These are phyloP conservation scores for Trifolium repens DNA, from an alignment of 306 rosid species.

Conservation along the genomic window DNA sequence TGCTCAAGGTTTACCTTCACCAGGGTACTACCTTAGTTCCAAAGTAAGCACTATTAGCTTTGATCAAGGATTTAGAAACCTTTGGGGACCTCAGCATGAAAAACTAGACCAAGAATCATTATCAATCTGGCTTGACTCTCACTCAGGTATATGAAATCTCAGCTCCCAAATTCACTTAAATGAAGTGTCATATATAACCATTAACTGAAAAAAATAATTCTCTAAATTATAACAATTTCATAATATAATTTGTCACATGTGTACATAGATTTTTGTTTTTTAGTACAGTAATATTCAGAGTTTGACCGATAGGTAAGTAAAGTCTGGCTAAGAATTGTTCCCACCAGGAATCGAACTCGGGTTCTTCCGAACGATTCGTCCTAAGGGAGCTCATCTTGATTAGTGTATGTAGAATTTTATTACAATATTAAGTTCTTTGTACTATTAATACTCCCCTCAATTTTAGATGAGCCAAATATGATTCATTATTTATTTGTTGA, in stretches of 20 bases:
- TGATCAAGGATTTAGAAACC: constrained; percentile 65
- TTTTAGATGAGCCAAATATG: neutral
- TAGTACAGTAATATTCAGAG: no score
- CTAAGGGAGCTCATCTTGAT: no score
- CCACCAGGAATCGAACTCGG: no score
- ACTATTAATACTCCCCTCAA: neutral
- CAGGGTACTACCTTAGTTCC: constrained; percentile 76
- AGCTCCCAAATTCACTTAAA: neutral
- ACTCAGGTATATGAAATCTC: constrained; percentile 55
- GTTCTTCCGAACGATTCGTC: no score
- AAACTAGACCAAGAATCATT: constrained; percentile 59
- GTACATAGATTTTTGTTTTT: neutral
- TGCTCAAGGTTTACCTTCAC: constrained; percentile 76
- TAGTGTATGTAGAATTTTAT: neutral
- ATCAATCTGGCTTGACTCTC: constrained; percentile 75
- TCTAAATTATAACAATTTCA: neutral
- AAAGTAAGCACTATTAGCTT: constrained; percentile 57
- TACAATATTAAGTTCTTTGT: neutral
- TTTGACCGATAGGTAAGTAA: no score
- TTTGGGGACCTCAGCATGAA: constrained; percentile 89
- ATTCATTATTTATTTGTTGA: neutral
- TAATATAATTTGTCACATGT: constrained; percentile 1
- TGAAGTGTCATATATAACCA: neutral
- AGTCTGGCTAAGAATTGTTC: no score
- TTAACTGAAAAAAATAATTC: neutral